Conservation (phyloP, 139 green algal genomes). For the Edaphochlamys debaryana region DNA sequence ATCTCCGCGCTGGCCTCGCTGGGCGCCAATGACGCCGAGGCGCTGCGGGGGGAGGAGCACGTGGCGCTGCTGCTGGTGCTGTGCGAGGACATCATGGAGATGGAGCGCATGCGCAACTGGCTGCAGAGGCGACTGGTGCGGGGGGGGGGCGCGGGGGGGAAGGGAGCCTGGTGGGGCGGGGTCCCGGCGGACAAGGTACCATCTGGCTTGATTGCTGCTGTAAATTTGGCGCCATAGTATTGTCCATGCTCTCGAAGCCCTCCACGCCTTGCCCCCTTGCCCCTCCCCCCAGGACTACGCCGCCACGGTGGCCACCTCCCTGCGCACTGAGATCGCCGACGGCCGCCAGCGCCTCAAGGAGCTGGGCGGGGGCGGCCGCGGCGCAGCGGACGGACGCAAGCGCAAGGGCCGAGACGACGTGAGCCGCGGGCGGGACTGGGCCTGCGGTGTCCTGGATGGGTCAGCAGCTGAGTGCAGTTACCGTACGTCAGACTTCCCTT, state of each 20-base stretch:
- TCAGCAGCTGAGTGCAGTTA: no score
- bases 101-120: constrained; percentile 35
- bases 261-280: not conserved
- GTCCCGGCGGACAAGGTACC: not conserved
- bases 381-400: constrained; percentile 17
- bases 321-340: constrained; percentile 47
- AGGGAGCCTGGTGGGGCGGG: not conserved
- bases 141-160: not conserved
- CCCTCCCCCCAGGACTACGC: constrained; percentile 14
- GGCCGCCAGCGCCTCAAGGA: constrained; percentile 47
- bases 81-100: constrained; percentile 26
- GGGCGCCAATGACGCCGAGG: constrained; percentile 25
- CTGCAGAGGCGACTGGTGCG: constrained; percentile 32
- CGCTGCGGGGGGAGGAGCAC: constrained; percentile 9
- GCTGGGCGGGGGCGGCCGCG: constrained; percentile 42
- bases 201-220: no score
- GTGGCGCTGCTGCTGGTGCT: constrained; percentile 26
- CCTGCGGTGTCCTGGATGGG: no score
- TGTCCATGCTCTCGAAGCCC: not conserved
- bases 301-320: constrained; percentile 9
- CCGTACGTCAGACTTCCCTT: no score
- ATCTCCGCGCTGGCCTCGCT: not conserved
- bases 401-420: not conserved
- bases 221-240: no score
- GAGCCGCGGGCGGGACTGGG: not conserved